Conservation (phyloP, 2,329 filamentous ascomycete species). For the Neofusicoccum sp. region DNA sequence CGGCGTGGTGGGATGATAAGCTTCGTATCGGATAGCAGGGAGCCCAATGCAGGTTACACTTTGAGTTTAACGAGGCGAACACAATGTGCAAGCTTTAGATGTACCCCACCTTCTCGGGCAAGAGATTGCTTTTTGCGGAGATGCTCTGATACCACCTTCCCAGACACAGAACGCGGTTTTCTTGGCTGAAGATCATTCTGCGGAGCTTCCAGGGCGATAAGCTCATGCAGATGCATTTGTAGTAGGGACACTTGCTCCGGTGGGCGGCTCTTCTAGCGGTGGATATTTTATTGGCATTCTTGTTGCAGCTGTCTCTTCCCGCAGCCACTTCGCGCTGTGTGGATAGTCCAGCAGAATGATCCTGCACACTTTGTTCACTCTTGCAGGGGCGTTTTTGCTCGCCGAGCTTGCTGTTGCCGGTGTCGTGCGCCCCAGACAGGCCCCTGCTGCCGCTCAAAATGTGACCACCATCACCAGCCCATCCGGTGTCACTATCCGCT, state of each 20-base stretch:
- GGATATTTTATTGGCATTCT: too few relatives aligned
- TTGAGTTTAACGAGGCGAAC: too few relatives aligned
- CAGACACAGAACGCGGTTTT: background rate
- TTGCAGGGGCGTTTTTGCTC: background rate
- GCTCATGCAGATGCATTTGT: too few relatives aligned
- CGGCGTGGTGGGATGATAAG: background rate
- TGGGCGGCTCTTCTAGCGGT: too few relatives aligned
- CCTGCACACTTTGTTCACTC: background rate
- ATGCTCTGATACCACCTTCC: conserved; percentile 10
- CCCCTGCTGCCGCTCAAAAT: conserved; percentile 31
- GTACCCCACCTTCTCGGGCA: too few relatives aligned
- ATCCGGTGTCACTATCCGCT: conserved; percentile 42
- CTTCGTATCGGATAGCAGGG: background rate
- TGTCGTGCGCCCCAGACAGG: background rate
- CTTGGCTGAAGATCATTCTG: background rate
- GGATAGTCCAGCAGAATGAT: background rate
- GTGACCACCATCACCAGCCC: conserved; percentile 43
- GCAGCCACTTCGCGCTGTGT: too few relatives aligned
- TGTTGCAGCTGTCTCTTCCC: too few relatives aligned
- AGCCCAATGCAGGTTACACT: background rate
- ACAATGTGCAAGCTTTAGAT: too few relatives aligned
- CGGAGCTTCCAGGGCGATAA: background rate
- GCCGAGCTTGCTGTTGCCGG: background rate
- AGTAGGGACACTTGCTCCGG: too few relatives aligned
- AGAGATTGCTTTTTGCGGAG: too few relatives aligned